Percentiles rank a stretch among this genome's conserved stretches.
phyloP scores from a whole-genome alignment of 2,329 filamentous ascomycete genomes.

The Colletotrichum chrysophilum region DNA sequence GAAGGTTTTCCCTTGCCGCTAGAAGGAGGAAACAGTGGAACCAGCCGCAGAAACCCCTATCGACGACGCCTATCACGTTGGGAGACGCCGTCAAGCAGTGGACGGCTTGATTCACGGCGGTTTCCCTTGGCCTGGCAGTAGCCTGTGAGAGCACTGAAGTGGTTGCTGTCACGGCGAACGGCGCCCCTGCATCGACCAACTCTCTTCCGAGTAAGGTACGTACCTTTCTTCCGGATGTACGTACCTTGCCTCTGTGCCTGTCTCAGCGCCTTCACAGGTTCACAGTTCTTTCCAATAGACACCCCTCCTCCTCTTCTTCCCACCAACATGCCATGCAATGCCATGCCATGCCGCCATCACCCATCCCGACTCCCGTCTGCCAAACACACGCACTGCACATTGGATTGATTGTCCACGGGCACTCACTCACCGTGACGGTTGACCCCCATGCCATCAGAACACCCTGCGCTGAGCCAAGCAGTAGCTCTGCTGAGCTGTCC shows the following conservation, averaged over 20 bases:
- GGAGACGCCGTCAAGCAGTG: not conserved
- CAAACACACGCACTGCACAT: not conserved
- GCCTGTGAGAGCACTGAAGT: not conserved
- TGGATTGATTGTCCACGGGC: not conserved
- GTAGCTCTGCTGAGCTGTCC: conserved; percentile 9
- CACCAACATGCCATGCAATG: not conserved
- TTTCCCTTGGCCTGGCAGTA: not conserved
- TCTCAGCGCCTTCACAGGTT: not conserved
- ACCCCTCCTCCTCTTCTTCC: not conserved
- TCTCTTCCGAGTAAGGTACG: not conserved
- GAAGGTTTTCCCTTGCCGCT: not conserved
- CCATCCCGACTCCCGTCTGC: not conserved
- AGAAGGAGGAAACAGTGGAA: not conserved
- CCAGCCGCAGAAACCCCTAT: conserved; percentile 2
- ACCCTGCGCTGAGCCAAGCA: not conserved
- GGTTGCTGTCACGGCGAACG: not conserved
- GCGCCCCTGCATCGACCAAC: not conserved
- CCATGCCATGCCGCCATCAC: not conserved
- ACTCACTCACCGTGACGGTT: not conserved
- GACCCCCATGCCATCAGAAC: conserved; percentile 10
- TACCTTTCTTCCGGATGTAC: not conserved
- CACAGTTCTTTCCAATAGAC: not conserved
- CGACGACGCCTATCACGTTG: not conserved
- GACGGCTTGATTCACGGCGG: not conserved
- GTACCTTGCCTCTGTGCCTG: not conserved